phyloP scores from a whole-genome alignment of 208 protist species.

The Cochliopodium minus region DNA sequence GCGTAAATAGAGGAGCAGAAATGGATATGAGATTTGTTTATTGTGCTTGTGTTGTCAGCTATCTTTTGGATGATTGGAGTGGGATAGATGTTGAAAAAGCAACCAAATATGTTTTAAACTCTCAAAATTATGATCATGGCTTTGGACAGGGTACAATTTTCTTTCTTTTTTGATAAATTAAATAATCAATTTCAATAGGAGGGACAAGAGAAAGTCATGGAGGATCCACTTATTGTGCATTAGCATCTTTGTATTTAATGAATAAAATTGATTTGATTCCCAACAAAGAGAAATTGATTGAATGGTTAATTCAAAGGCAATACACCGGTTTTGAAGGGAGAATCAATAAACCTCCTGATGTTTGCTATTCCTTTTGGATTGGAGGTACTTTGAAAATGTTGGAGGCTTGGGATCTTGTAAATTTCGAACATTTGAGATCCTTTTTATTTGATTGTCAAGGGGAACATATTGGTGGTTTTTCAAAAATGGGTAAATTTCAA shows the following conservation, averaged over 20 bases:
- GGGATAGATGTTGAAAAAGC: slow-evolving; percentile 27
- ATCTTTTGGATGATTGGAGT: slow-evolving; percentile 38
- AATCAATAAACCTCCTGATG: slow-evolving; percentile 16
- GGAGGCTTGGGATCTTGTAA: not conserved
- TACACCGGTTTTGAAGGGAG: slow-evolving; percentile 14
- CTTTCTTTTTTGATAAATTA: no score
- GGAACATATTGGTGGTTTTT: not conserved
- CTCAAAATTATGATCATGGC: slow-evolving; percentile 31
- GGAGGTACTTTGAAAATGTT: slow-evolving; percentile 17
- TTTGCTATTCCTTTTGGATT: slow-evolving; percentile 26
- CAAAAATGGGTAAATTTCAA: not conserved
- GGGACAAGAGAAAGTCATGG: slow-evolving; percentile 24
- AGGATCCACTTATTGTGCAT: slow-evolving; percentile 49
- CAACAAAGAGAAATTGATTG: slow-evolving; percentile 1
- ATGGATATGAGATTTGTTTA: slow-evolving; percentile 43
- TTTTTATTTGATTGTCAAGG: slow-evolving; percentile 4
- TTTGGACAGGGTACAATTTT: slow-evolving; percentile 31
- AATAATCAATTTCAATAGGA: no score
- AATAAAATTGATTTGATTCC: slow-evolving; percentile 13
- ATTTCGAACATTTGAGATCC: not conserved
- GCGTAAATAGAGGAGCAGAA: slow-evolving; percentile 10
- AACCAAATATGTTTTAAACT: slow-evolving; percentile 23
- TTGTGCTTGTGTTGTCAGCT: slow-evolving; percentile 34
- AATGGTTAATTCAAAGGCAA: slow-evolving; percentile 18
- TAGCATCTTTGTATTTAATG: slow-evolving; percentile 34